These are phyloP conservation scores for Komagataella mondaviorum DNA, from an alignment of 805 yeast species.

Conservation along the genomic window DNA sequence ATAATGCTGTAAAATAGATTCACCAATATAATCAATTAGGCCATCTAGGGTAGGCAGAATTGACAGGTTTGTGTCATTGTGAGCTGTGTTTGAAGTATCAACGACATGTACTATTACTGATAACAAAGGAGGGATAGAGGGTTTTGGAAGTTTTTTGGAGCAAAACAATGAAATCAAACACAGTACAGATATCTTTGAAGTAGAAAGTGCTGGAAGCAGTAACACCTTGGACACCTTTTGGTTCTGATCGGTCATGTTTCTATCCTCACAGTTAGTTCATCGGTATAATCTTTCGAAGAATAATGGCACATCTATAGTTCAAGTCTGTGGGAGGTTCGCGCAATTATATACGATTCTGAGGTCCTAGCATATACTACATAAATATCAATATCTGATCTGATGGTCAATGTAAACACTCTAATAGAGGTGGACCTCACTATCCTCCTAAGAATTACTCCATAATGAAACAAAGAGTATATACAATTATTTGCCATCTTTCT, in stretches of 20 bases:
- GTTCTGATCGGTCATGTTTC: background rate
- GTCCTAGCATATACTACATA: background rate
- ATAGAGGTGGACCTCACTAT: background rate
- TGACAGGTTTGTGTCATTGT: background rate
- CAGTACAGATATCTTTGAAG: slow-evolving; percentile 39
- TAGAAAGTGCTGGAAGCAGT: slow-evolving; percentile 30
- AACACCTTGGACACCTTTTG: slow-evolving; percentile 3
- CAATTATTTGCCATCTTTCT: background rate
- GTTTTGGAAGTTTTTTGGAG: slow-evolving; percentile 22
- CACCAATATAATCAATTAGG: slow-evolving; percentile 8
- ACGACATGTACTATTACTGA: slow-evolving; percentile 6
- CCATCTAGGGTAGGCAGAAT: background rate
- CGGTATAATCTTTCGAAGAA: background rate
- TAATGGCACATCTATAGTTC: too few relatives aligned
- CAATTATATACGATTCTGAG: background rate
- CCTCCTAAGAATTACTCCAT: background rate
- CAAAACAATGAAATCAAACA: slow-evolving; percentile 34
- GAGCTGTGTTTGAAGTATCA: background rate
- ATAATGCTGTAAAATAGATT: slow-evolving; percentile 12
- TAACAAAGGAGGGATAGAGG: slow-evolving; percentile 23
- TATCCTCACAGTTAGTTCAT: background rate
- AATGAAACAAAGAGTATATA: background rate
- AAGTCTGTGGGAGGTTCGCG: background rate
- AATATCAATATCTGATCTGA: background rate
- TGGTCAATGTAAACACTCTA: background rate